Percentiles rank a stretch among this genome's conserved stretches.
Conservation (phyloP, 371 early-diverging fungal genomes). For the Apophysomyces elegans region DNA sequence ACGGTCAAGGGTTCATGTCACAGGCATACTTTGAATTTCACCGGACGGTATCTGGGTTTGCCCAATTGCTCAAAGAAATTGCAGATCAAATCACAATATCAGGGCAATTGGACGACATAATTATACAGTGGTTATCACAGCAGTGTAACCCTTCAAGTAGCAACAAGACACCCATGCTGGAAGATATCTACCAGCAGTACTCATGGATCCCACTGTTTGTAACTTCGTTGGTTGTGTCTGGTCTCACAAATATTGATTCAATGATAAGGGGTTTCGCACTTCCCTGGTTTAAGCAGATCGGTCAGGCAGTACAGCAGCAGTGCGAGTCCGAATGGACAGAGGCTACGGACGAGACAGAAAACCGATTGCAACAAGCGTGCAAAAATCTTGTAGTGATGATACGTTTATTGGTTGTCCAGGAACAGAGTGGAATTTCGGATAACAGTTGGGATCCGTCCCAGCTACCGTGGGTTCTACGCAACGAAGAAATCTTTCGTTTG, state of each 20-base stretch:
- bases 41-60: conserved; percentile 31
- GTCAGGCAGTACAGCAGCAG: conserved; percentile 36
- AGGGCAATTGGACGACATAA: conserved; percentile 45
- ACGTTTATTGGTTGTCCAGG: conserved; percentile 55
- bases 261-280: conserved; percentile 48
- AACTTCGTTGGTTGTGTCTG: conserved; percentile 48
- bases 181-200: conserved; percentile 37
- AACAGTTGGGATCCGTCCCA: conserved; percentile 10
- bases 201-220: conserved; percentile 59
- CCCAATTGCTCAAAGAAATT: conserved; percentile 34
- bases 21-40: conserved; percentile 33
- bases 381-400: conserved; percentile 53
- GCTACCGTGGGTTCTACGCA: conserved; percentile 34
- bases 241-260: conserved; percentile 44
- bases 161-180: conserved; percentile 20
- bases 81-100: conserved; percentile 35
- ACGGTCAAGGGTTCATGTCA: conserved; percentile 11
- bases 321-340: conserved; percentile 28
- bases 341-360: conserved; percentile 32
- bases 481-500: conserved; percentile 41
- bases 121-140: conserved; percentile 38
- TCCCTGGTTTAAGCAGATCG: conserved; percentile 46
- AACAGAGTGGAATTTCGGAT: conserved; percentile 19
- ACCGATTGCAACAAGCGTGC: conserved; percentile 42
- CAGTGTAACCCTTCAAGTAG: conserved; percentile 18